phyloP scores from a whole-genome alignment of 352 stramenopile genomes.

The Phytophthora niederhauseri region DNA sequence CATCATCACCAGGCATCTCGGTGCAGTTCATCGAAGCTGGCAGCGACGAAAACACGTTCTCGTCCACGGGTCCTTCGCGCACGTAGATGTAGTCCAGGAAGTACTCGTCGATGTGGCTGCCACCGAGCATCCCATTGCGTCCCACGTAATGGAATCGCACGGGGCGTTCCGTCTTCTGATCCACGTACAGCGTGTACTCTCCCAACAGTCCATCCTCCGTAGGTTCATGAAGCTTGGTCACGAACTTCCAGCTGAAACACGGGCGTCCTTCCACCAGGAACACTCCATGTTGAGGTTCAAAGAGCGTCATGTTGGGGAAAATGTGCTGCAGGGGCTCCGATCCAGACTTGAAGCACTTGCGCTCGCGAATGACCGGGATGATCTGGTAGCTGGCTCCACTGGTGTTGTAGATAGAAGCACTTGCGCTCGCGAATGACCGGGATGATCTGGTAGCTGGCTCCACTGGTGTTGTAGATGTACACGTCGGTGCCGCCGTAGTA shows the following conservation, averaged over 20 bases:
- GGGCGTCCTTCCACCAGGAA: conserved; percentile 69
- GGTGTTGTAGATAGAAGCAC: conserved; percentile 90
- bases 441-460: conserved; percentile 84
- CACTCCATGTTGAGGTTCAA: conserved; percentile 86
- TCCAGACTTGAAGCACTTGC: conserved; percentile 75
- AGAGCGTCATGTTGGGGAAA: conserved; percentile 84
- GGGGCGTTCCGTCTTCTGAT: conserved; percentile 71
- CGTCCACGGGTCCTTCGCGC: conserved; percentile 64
- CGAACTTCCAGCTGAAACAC: conserved; percentile 87
- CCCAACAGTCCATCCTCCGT: conserved; percentile 73
- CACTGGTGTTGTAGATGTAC: conserved; percentile 87
- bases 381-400: conserved; percentile 83
- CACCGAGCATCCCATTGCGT: conserved; percentile 84
- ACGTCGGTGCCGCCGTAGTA: conserved; percentile 90
- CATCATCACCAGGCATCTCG: conserved; percentile 53
- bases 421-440: conserved; percentile 78
- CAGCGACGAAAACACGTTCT: conserved; percentile 71
- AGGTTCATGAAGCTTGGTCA: conserved; percentile 56
- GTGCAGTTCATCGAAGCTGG: conserved; percentile 87
- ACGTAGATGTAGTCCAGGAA: conserved; percentile 91
- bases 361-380: conserved; percentile 75
- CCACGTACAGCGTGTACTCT: conserved; percentile 90
- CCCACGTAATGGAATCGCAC: conserved; percentile 90
- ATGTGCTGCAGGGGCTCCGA: conserved; percentile 73
- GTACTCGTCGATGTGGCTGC: conserved; percentile 92